Conservation (phyloP, 257 asterid species). For the Sherardia arvensis region DNA sequence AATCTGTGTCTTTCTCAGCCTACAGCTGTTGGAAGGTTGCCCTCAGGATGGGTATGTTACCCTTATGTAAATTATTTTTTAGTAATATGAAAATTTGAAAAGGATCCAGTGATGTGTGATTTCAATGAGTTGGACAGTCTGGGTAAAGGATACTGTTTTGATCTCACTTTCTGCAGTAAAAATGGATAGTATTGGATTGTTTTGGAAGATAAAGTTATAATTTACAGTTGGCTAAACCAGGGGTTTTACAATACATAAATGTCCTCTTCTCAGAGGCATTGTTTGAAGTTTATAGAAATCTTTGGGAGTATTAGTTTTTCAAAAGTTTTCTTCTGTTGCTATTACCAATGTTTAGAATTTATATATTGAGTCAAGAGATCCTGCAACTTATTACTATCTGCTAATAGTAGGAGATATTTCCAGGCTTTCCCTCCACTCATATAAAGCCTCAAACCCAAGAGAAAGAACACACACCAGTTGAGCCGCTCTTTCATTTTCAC, state of each 20-base stretch:
- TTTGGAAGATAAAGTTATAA: neutral
- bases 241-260: neutral
- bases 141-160: neutral
- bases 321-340: neutral
- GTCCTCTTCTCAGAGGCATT: neutral
- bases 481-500: no score
- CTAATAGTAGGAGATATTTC: no score
- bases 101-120: neutral
- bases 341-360: neutral
- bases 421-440: no score
- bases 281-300: neutral
- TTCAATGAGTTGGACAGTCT: neutral
- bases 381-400: no score
- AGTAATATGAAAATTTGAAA: neutral
- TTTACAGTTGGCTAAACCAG: neutral
- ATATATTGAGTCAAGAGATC: constrained; percentile 68
- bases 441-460: no score
- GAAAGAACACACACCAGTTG: no score
- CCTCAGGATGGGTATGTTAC: constrained; percentile 95
- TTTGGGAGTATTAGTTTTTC: no score
- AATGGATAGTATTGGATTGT: neutral
- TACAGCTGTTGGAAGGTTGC: constrained; percentile 39
- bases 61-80: neutral
- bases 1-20: constrained; percentile 34
- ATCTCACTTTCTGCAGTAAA: neutral